phyloP scores from a whole-genome alignment of 1,284 basidiomycete genomes.

The Puccinia polysora region DNA sequence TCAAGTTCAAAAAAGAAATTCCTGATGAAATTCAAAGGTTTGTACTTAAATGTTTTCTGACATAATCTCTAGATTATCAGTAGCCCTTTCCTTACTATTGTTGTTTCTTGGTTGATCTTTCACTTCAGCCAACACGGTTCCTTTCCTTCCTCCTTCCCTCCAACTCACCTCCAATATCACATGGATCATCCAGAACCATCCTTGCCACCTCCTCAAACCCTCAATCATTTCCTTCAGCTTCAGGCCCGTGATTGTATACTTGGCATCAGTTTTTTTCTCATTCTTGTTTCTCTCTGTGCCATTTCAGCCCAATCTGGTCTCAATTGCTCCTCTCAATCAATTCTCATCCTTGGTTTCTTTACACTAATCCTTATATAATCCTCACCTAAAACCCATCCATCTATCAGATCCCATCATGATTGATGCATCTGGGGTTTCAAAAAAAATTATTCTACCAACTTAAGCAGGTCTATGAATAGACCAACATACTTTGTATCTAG shows the following conservation, averaged over 20 bases:
- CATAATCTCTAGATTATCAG: too few species aligned
- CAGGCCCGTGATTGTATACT: background rate
- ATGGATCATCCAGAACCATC: constrained; percentile 35
- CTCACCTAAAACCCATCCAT: too few species aligned
- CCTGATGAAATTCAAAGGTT: background rate
- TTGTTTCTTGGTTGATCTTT: too few species aligned
- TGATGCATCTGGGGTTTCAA: too few species aligned
- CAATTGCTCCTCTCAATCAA: background rate
- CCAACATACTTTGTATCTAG: too few species aligned
- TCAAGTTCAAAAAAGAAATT: background rate
- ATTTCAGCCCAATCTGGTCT: constrained; percentile 12
- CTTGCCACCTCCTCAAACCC: constrained; percentile 7
- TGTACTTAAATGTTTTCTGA: too few species aligned
- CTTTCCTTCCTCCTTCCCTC: background rate
- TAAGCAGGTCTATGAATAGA: too few species aligned
- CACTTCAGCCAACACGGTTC: too few species aligned
- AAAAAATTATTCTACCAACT: too few species aligned
- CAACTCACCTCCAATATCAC: background rate
- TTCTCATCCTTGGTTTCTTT: background rate
- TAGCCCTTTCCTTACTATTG: too few species aligned
- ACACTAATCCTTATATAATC: background rate
- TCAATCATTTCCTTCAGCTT: background rate
- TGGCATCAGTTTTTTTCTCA: constrained; percentile 29
- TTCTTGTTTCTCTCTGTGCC: constrained; percentile 37
- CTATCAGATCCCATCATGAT: too few species aligned